Conservation (phyloP, 2,329 filamentous ascomycete species). For the Fusarium decemcellulare region DNA sequence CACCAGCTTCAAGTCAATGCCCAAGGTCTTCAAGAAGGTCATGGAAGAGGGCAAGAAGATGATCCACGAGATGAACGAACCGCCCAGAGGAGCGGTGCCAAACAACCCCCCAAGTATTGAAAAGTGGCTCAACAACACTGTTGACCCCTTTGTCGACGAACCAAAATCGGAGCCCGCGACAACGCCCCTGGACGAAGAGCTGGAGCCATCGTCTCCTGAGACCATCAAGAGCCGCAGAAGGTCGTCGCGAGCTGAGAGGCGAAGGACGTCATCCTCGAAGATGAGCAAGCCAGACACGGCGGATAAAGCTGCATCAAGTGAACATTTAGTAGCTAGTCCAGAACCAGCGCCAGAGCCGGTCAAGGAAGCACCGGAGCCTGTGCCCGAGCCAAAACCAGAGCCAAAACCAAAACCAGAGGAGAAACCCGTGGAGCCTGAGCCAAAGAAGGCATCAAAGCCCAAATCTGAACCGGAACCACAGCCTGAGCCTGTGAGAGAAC, state of each 20-base stretch:
- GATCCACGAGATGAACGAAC: slow-evolving; percentile 72
- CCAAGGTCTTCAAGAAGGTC: slow-evolving; percentile 76
- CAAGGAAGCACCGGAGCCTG: slow-evolving; percentile 18
- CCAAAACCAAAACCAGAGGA: slow-evolving; percentile 8
- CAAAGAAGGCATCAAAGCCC: neutral
- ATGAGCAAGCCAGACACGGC: slow-evolving; percentile 34
- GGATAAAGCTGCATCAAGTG: slow-evolving; percentile 23
- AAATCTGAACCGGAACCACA: slow-evolving; percentile 9
- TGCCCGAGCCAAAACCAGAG: slow-evolving; percentile 10
- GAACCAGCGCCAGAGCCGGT: slow-evolving; percentile 17
- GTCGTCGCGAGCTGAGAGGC: slow-evolving; percentile 44
- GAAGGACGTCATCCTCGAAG: slow-evolving; percentile 39
- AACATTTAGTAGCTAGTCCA: slow-evolving; percentile 13
- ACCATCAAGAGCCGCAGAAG: slow-evolving; percentile 41
- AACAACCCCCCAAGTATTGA: slow-evolving; percentile 76
- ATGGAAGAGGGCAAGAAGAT: slow-evolving; percentile 76
- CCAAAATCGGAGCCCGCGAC: slow-evolving; percentile 27
- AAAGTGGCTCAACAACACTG: slow-evolving; percentile 74
- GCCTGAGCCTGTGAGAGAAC: slow-evolving; percentile 27
- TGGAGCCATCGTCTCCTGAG: slow-evolving; percentile 37
- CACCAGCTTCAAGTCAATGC: slow-evolving; percentile 71
- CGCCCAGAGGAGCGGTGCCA: slow-evolving; percentile 61
- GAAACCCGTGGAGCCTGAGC: slow-evolving; percentile 9
- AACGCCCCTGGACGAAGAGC: slow-evolving; percentile 26
- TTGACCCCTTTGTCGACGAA: slow-evolving; percentile 73